Percentiles rank a stretch among this genome's conserved stretches.
Evolutionary conservation across 768 basidiomycete species (phyloP).

Genomic region (Daedaleopsis sinensis): DNA sequence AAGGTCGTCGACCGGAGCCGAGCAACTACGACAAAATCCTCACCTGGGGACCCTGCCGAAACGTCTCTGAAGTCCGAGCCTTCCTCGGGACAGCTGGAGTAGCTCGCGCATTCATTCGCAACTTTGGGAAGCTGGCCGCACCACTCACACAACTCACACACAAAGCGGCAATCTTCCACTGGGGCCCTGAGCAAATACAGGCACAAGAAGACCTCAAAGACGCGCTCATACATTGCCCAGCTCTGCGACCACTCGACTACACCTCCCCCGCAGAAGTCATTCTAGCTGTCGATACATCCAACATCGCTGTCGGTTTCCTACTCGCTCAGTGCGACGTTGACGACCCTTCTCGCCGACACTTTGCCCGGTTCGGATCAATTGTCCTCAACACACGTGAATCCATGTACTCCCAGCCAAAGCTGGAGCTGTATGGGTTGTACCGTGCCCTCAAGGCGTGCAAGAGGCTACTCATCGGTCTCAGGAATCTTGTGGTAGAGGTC

Average conservation of each 20-base stretch:
- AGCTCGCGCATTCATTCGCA: constrained; percentile 23
- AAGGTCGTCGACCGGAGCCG: constrained; percentile 36
- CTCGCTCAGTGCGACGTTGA: constrained; percentile 29
- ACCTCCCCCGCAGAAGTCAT: constrained; percentile 15
- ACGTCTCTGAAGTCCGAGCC: constrained; percentile 27
- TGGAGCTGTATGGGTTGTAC: constrained; percentile 31
- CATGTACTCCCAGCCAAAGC: constrained; percentile 28
- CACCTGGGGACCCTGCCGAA: constrained; percentile 25
- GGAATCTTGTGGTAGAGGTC: constrained; percentile 40
- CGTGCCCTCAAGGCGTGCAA: constrained; percentile 23
- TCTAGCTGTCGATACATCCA: constrained; percentile 30
- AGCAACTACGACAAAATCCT: constrained; percentile 28
- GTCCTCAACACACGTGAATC: constrained; percentile 34
- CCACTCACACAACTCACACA: constrained; percentile 22
- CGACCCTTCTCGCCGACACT: constrained; percentile 21
- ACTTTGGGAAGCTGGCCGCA: constrained; percentile 26
- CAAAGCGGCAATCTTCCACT: constrained; percentile 26
- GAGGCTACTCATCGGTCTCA: constrained; percentile 32
- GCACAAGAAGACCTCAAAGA: constrained; percentile 25
- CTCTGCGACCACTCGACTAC: constrained; percentile 28
- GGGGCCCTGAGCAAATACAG: constrained; percentile 10
- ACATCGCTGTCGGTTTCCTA: constrained; percentile 28
- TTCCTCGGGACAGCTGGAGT: constrained; percentile 30
- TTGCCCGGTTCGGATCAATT: constrained; percentile 42
- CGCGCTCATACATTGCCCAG: constrained; percentile 14